Percentiles rank a stretch among this genome's conserved stretches.
Evolutionary conservation across 495 filamentous ascomycete genomes (phyloP).

Genomic region (Hyphodiscus hymeniophilus): DNA sequence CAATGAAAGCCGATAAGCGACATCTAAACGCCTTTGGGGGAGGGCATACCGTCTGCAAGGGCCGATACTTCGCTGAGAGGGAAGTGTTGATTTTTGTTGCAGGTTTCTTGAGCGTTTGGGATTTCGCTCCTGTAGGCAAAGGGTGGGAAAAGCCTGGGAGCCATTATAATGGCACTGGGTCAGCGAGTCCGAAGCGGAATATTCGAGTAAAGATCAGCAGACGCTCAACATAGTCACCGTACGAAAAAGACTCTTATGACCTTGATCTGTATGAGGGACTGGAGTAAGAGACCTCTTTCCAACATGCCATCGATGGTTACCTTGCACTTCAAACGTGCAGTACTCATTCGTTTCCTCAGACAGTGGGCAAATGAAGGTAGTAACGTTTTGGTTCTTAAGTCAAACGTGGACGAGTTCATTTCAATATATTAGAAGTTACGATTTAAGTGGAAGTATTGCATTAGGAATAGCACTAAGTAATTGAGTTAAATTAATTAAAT

Average conservation of each 20-base stretch:
- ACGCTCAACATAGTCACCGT: neutral
- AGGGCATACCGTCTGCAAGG: neutral
- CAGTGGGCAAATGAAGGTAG: too few species aligned
- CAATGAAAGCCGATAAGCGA: neutral
- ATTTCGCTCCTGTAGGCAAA: neutral
- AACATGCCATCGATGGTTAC: too few species aligned
- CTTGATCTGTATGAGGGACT: neutral
- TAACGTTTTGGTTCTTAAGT: too few species aligned
- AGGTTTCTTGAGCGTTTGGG: neutral
- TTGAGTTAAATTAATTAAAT: too few species aligned
- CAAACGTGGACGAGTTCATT: too few species aligned
- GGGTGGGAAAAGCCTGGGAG: neutral
- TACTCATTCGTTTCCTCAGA: too few species aligned
- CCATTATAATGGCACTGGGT: neutral
- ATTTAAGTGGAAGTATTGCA: too few species aligned
- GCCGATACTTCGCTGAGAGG: neutral
- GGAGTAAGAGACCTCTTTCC: too few species aligned
- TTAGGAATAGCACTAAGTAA: too few species aligned
- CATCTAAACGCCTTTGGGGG: neutral
- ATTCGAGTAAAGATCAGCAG: neutral
- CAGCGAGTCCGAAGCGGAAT: neutral
- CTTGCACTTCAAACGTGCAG: too few species aligned
- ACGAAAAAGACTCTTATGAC: neutral
- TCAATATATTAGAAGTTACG: too few species aligned
- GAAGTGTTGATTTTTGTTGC: conserved; percentile 3